Conservation (phyloP, 345 rosid species). For the Citrus glauca region DNA sequence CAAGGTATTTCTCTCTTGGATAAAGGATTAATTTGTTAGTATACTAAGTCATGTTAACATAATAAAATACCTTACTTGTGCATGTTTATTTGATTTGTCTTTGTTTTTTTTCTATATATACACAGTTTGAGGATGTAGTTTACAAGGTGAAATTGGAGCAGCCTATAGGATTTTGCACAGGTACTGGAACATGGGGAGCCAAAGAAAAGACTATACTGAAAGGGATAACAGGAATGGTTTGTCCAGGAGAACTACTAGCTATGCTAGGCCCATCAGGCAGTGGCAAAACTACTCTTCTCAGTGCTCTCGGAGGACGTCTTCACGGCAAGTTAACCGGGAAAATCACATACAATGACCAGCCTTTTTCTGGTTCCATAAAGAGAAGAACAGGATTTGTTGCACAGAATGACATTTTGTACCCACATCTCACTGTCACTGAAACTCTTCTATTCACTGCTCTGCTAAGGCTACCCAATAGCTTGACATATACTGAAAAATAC, state of each 20-base stretch:
- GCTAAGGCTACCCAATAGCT: constrained; percentile 67
- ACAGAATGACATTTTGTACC: constrained; percentile 85
- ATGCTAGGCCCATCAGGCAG: constrained; percentile 99
- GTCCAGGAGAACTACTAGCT: constrained; percentile 91
- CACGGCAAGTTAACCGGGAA: constrained; percentile 64
- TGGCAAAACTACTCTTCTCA: constrained; percentile 96
- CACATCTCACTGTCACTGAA: constrained; percentile 88
- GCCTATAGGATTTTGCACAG: constrained; percentile 44
- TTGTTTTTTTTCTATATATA: background rate
- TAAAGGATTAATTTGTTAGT: too few species aligned
- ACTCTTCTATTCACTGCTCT: constrained; percentile 91
- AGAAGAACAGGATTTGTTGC: constrained; percentile 89
- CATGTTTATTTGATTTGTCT: background rate
- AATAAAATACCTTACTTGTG: background rate
- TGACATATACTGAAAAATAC: constrained; percentile 61
- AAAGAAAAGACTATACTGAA: constrained; percentile 76
- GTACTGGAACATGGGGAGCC: constrained; percentile 43
- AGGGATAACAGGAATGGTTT: constrained; percentile 78
- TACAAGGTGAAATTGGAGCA: constrained; percentile 77
- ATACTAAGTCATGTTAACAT: background rate
- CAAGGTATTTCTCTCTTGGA: constrained; percentile 45
- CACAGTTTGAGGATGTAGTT: constrained; percentile 89
- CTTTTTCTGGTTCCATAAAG: constrained; percentile 69
- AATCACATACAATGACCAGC: constrained; percentile 87
- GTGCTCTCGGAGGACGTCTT: constrained; percentile 96